Percentiles rank a stretch among this genome's conserved stretches.
Evolutionary conservation across 1,284 basidiomycete genomes (phyloP).

Genomic region (Macrocystidia cucumis): DNA sequence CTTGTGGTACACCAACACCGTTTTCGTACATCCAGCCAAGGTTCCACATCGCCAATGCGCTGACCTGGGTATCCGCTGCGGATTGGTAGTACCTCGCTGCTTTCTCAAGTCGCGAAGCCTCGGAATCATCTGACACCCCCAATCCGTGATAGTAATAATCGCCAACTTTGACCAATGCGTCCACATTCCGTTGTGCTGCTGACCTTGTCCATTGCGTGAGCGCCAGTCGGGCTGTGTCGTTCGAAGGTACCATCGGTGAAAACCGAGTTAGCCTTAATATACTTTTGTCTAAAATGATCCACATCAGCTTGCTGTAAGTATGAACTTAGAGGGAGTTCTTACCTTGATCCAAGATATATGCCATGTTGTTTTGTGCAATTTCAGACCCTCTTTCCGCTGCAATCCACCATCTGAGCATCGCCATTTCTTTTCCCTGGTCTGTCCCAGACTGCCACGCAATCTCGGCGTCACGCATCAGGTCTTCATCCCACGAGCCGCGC

Average conservation of each 20-base stretch:
- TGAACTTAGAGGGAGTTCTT: constrained; percentile 11
- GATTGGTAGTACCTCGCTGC: constrained; percentile 93
- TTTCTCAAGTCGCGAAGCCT: constrained; percentile 66
- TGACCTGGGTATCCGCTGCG: constrained; percentile 85
- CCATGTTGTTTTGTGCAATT: constrained; percentile 93
- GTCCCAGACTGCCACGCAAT: constrained; percentile 70
- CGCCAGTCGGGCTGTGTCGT: constrained; percentile 75
- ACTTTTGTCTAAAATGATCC: constrained; percentile 52
- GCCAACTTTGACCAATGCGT: constrained; percentile 93
- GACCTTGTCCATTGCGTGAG: constrained; percentile 93
- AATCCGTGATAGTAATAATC: constrained; percentile 93
- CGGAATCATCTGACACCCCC: constrained; percentile 58
- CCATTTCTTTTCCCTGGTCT: constrained; percentile 58
- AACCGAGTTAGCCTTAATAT: constrained; percentile 64
- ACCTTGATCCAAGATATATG: constrained; percentile 90
- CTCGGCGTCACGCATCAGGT: constrained; percentile 81
- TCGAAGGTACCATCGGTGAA: constrained; percentile 60
- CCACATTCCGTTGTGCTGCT: constrained; percentile 89
- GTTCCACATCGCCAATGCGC: constrained; percentile 97
- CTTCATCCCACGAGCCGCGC: constrained; percentile 82
- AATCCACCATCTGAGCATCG: constrained; percentile 91
- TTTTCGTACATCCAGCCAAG: constrained; percentile 99
- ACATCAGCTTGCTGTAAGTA: neutral
- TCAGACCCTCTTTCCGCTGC: constrained; percentile 92
- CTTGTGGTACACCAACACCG: constrained; percentile 85